Evolutionary conservation across 1,284 basidiomycete species (phyloP), one percentile per base, ranked within the genome.

Genomic region (Kwoniella shivajii): DNA sequence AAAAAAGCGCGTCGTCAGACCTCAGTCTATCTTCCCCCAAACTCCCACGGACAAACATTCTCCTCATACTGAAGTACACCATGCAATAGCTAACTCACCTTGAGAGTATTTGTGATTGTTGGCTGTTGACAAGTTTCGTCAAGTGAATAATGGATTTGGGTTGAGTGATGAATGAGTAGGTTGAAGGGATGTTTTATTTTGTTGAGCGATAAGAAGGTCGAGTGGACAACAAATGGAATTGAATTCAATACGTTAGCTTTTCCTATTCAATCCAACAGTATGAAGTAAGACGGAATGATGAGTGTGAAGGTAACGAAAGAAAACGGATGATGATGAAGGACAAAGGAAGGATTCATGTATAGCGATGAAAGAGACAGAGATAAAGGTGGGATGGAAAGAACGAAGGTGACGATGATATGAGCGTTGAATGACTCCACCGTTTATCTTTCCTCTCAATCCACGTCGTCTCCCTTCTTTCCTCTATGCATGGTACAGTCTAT

Each of bases 361-460:
- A 29, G 38, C 39, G 14, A n/a, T 47, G 37, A 52, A 37, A 46
- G 46, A 39, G 39, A 27, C n/a, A n/a, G n/a, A 26, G 31, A 24
- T 24, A 24, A 42, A 42, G 53, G 41, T 48, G 54, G 27, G 43
- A 43, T 29, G n/a, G 20, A 31, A 38, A 26, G 47, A 42, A 39
- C 33, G n/a, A 30, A 43, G 24, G 50, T 45, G 41, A 46, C 44
- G 16, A 11, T 45, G 38, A 46, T 33, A 20, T 31, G 44, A 22
- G n/a, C 30, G 26, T 49, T 47, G 44, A 30, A 44, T 52, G 56
- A 64, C 56, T 64, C 56, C 49, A 57, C 55, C 44, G 26, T 41
- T 20, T 50, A 46, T 41, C 39, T 44, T 33, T 41, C 22, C 33
- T 36, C 18, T 46, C 49, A 22, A 24, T 18, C 39, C 46, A 4